A percentile compares a stretch with the other conserved stretches of the same genome.
phyloP scores from a whole-genome alignment of 495 filamentous ascomycete species.

The Xylaria flabelliformis region DNA sequence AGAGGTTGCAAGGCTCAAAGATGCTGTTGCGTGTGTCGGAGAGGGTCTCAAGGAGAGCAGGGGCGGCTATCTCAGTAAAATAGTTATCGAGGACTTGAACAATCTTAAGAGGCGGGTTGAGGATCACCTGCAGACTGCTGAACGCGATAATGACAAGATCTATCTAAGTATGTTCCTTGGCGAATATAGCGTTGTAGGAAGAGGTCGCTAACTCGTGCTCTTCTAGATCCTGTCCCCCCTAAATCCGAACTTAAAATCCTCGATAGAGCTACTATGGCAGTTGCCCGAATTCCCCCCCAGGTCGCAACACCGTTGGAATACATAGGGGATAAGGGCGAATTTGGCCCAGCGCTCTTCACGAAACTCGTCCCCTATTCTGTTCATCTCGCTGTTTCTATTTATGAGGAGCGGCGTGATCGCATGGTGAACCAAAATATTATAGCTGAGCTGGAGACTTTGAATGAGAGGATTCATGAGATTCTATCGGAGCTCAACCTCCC shows the following conservation, averaged over 20 bases:
- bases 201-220: constrained; percentile 26
- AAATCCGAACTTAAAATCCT: constrained; percentile 88
- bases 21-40: constrained; percentile 81
- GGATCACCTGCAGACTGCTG: constrained; percentile 89
- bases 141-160: constrained; percentile 96
- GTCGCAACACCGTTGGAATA: constrained; percentile 79
- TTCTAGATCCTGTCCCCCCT: constrained; percentile 73
- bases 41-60: constrained; percentile 85
- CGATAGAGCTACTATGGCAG: constrained; percentile 88
- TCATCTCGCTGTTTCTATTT: constrained; percentile 92
- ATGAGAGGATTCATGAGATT: constrained; percentile 78
- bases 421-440: constrained; percentile 86
- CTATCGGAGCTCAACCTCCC: constrained; percentile 86
- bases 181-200: neutral
- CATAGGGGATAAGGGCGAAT: constrained; percentile 77
- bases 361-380: constrained; percentile 96
- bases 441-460: constrained; percentile 82
- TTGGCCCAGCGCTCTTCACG: constrained; percentile 85
- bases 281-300: constrained; percentile 78
- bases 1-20: constrained; percentile 85
- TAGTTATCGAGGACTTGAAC: constrained; percentile 81
- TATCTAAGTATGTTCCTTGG: constrained; percentile 66
- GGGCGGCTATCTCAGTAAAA: constrained; percentile 78
- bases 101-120: constrained; percentile 80
- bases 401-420: constrained; percentile 88